phyloP scores from a whole-genome alignment of 495 filamentous ascomycete genomes.

The Recurvomyces mirabilis region DNA sequence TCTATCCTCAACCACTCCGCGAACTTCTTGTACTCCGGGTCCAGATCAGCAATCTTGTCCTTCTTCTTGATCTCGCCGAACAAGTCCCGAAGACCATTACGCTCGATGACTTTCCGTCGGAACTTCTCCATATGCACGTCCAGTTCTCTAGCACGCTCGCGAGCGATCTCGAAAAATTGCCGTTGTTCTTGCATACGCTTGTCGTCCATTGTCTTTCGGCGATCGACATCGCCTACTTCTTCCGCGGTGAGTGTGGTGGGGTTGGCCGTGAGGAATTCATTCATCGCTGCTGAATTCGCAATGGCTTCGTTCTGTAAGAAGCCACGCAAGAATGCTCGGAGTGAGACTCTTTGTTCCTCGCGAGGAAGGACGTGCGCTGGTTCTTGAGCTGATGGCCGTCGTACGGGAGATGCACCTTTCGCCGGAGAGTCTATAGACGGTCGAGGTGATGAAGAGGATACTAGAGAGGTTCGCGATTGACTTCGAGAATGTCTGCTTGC shows the following conservation, averaged over 20 bases:
- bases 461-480: slow-evolving; percentile 17
- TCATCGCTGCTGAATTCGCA: slow-evolving; percentile 66
- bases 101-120: slow-evolving; percentile 60
- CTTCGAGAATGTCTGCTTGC: slow-evolving; percentile 22
- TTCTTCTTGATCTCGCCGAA: slow-evolving; percentile 88
- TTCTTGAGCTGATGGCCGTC: not conserved
- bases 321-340: slow-evolving; percentile 77
- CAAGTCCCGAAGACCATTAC: slow-evolving; percentile 83
- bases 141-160: slow-evolving; percentile 77
- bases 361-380: slow-evolving; percentile 50
- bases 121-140: slow-evolving; percentile 97
- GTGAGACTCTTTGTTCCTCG: slow-evolving; percentile 82
- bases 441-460: slow-evolving; percentile 35
- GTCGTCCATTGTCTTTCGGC: slow-evolving; percentile 73
- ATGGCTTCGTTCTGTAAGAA: slow-evolving; percentile 75
- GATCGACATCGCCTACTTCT: slow-evolving; percentile 65
- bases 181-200: slow-evolving; percentile 83
- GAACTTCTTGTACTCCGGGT: slow-evolving; percentile 93
- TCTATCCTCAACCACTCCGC: slow-evolving; percentile 97
- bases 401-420: slow-evolving; percentile 1
- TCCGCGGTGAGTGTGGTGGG: slow-evolving; percentile 66
- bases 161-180: slow-evolving; percentile 88
- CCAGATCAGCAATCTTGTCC: slow-evolving; percentile 71
- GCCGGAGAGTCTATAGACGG: slow-evolving; percentile 35
- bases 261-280: slow-evolving; percentile 63